Base-by-base conservation (phyloP, 345 rosid genomes). In the Gossypium sturtianum region DNA sequence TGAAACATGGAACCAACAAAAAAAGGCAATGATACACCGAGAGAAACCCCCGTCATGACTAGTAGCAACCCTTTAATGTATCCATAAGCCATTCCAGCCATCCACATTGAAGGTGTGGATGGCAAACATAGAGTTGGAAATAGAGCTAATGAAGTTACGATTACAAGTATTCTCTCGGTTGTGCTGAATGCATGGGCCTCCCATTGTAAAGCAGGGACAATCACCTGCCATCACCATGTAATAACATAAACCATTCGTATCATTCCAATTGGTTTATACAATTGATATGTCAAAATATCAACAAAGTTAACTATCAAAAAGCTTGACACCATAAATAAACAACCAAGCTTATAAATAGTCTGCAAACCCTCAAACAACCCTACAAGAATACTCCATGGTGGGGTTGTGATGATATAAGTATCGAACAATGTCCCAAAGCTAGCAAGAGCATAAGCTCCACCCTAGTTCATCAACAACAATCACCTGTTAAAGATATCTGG, bases 31-130 rank as follows among this genome's bases (percentile, higher is more conserved):
- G 82, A 76, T n/a, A 74, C 76, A 45, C 86, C 86, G 2, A 80
- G 62, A 5, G 82, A n/a, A 1, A 76, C 52, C 20, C 82, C 85
- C 0, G 72, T 53, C 70, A 76, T 74, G 8, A 80, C 75, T 2
- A 85, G 23, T 2, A 79, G 43, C 19, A 80, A 76, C 17, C 86
- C 88, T 16, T 48, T 61, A 29, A 75, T 82, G 20, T 85, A 82
- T 25, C 80, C 80, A 45, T 78, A 85, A 52, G 82, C 45, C 82
- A 82, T 74, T 67, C 87, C 84, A 0, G 84, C 86, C 38, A 80
- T 52, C 87, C 87, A 85, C 74, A 85, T 59, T 2, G 85, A 75
- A n/a, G 87, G 87, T 1, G 85, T 71, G 1, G 85, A 78, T 9
- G 87, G 86, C 29, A 85, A 23, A 38, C 81, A 77, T n/a, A 85